Evolutionary conservation across 129 eudicot genomes (phyloP).

Genomic region (Ambrosia trifida): DNA sequence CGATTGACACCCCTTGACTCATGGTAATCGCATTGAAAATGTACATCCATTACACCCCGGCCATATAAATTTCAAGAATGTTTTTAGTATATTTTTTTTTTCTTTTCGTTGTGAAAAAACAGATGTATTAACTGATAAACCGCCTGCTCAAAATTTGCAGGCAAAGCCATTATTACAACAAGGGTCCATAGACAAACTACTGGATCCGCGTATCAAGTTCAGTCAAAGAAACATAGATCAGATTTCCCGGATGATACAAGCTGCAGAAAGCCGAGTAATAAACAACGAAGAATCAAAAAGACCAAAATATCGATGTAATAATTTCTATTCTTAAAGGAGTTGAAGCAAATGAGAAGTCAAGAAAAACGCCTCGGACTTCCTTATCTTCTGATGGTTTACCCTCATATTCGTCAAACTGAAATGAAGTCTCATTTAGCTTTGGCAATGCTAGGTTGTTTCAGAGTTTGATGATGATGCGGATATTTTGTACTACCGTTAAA

Average conservation of each 20-base stretch:
- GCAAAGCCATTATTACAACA: constrained; percentile 82
- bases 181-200: constrained; percentile 65
- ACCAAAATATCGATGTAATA: constrained; percentile 57
- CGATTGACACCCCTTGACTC: too few relatives aligned
- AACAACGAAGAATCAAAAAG: constrained; percentile 74
- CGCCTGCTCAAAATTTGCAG: constrained; percentile 41
- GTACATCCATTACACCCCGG: too few relatives aligned
- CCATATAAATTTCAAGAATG: neutral
- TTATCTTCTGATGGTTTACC: constrained; percentile 47
- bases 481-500: constrained; percentile 52
- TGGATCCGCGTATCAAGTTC: constrained; percentile 65
- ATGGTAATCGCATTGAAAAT: neutral
- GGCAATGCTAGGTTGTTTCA: constrained; percentile 87
- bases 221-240: constrained; percentile 51
- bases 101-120: neutral
- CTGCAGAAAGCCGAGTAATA: constrained; percentile 81
- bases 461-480: constrained; percentile 70
- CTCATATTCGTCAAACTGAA: constrained; percentile 59
- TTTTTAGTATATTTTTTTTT: neutral
- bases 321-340: constrained; percentile 60
- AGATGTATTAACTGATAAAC: too few relatives aligned
- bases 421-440: constrained; percentile 80
- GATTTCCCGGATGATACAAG: constrained; percentile 67
- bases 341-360: constrained; percentile 30
- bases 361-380: constrained; percentile 28